Evolutionary conservation across 2,329 filamentous ascomycete genomes (phyloP).

Genomic region (Epichloe glyceriae): DNA sequence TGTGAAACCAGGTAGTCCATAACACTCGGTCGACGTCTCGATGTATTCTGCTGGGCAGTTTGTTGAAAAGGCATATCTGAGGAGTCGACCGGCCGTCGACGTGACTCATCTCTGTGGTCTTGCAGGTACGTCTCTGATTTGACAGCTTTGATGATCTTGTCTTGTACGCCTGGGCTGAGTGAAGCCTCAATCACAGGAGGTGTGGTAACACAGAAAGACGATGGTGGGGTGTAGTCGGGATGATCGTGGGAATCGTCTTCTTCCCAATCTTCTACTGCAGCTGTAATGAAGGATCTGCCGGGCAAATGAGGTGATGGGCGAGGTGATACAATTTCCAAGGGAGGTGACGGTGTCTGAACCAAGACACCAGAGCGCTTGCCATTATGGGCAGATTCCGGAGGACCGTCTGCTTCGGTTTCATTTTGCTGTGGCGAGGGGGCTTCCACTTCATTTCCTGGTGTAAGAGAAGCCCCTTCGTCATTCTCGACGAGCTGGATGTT

Average conservation of each 20-base stretch:
- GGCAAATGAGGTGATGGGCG: constrained; percentile 1
- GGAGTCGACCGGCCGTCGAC: constrained; percentile 2
- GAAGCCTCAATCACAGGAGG: not conserved
- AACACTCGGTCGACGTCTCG: constrained; percentile 9
- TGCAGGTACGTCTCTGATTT: not conserved
- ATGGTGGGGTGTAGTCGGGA: constrained; percentile 1
- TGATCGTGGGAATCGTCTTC: constrained; percentile 2
- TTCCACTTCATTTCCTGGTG: not conserved
- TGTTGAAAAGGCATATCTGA: constrained; percentile 4
- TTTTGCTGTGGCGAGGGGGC: not conserved
- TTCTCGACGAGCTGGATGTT: not conserved
- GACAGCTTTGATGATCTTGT: not conserved
- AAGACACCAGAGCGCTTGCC: not conserved
- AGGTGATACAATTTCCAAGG: constrained; percentile 1
- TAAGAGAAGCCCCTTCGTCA: not conserved
- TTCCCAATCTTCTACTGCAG: constrained; percentile 7
- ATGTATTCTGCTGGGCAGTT: not conserved
- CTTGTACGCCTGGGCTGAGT: not conserved
- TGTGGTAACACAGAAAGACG: constrained; percentile 3
- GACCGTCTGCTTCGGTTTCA: not conserved
- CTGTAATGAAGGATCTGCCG: not conserved
- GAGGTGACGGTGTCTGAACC: not conserved
- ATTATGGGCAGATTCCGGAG: not conserved
- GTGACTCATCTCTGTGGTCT: not conserved
- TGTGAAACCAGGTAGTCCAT: constrained; percentile 10